Conservation (phyloP, 495 filamentous ascomycete genomes). For the Mycothermus thermophilus region DNA sequence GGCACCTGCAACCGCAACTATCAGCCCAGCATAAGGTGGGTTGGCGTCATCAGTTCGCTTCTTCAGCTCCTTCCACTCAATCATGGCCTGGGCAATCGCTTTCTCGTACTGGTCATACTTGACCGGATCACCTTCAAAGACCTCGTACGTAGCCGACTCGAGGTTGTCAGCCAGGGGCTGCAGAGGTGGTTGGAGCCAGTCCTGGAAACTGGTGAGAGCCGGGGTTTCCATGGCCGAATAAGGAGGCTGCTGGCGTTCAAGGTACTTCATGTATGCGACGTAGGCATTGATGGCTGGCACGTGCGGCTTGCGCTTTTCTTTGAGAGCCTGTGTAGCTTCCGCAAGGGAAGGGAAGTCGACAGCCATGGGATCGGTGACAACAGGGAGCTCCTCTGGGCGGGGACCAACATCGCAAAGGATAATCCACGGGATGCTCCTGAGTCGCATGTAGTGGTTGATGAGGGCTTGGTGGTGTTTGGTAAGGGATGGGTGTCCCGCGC, state of each 20-base stretch:
- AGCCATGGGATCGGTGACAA: conserved; percentile 28
- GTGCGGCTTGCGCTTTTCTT: conserved; percentile 17
- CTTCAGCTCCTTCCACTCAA: conserved; percentile 58
- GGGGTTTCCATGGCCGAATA: conserved; percentile 32
- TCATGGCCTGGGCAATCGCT: conserved; percentile 67
- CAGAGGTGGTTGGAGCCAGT: conserved; percentile 86
- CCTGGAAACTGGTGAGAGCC: conserved; percentile 46
- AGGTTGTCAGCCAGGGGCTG: conserved; percentile 94
- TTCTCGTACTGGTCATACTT: conserved; percentile 94
- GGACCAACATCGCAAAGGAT: conserved; percentile 66
- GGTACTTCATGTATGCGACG: conserved; percentile 66
- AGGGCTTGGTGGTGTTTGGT: conserved; percentile 64
- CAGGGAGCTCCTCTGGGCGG: conserved; percentile 35
- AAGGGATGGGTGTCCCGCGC: conserved; percentile 70
- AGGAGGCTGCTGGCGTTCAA: conserved; percentile 69
- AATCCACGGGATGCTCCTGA: conserved; percentile 67
- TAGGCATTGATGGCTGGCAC: conserved; percentile 35
- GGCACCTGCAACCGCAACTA: conserved; percentile 85
- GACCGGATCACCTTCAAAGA: conserved; percentile 95
- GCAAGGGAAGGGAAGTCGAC: conserved; percentile 51
- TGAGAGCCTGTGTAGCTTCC: conserved; percentile 37
- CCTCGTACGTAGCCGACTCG: conserved; percentile 94
- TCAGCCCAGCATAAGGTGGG: conserved; percentile 45
- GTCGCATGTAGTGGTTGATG: conserved; percentile 69
- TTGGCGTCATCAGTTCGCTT: conserved; percentile 52